phyloP scores from a whole-genome alignment of 805 yeast species.

The Naumovozyma baii region DNA sequence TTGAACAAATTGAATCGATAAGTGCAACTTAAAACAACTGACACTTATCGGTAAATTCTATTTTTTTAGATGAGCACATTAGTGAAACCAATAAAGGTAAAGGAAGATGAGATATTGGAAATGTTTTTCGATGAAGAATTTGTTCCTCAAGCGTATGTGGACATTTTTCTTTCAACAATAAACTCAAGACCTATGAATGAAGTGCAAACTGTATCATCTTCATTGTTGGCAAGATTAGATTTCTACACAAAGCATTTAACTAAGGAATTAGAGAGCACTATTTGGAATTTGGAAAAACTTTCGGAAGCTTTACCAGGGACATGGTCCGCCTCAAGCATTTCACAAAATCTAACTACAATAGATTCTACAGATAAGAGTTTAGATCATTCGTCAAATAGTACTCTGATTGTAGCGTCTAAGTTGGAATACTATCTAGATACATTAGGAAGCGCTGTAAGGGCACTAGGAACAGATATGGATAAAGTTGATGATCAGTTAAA shows the following conservation, averaged over 20 bases:
- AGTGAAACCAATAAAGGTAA: not conserved
- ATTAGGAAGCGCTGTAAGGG: constrained; percentile 45
- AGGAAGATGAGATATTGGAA: constrained; percentile 37
- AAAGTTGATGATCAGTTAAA: constrained; percentile 25
- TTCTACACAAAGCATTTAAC: constrained; percentile 52
- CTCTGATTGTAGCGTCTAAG: constrained; percentile 39
- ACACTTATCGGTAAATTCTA: no score
- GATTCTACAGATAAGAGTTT: constrained; percentile 8
- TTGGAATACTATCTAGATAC: constrained; percentile 59
- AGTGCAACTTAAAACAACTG: no score
- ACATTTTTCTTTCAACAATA: constrained; percentile 45
- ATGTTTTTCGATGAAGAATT: constrained; percentile 65
- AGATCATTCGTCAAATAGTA: constrained; percentile 12
- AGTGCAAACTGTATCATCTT: constrained; percentile 40
- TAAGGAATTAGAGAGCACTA: constrained; percentile 41
- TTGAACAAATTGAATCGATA: no score
- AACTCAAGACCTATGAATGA: constrained; percentile 27
- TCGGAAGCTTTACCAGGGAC: constrained; percentile 42
- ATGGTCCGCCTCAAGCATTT: constrained; percentile 8
- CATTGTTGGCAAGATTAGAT: constrained; percentile 50
- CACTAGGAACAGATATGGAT: constrained; percentile 42
- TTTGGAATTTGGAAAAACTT: constrained; percentile 39
- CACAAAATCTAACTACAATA: constrained; percentile 4
- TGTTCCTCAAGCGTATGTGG: constrained; percentile 55
- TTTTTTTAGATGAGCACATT: no score